A percentile compares a stretch with the other conserved stretches of the same genome.
These are phyloP conservation scores for Rossbeevera mucosa DNA, from an alignment of 768 basidiomycete genomes.

Conservation along the genomic window DNA sequence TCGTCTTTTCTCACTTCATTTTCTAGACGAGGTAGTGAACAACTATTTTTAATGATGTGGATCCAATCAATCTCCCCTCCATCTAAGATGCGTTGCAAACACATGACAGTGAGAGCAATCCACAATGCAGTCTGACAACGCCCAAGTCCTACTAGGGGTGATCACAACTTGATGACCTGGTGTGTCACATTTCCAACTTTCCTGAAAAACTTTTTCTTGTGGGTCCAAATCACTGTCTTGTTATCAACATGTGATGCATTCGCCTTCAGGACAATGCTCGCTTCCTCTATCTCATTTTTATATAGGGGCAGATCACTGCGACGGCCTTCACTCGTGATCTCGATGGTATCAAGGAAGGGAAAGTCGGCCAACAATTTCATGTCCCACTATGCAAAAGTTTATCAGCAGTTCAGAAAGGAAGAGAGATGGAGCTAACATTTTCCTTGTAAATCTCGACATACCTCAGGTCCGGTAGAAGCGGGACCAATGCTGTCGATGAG, in stretches of 20 bases:
- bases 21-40: no score
- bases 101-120: not conserved
- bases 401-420: not conserved
- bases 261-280: slow-evolving; percentile 1
- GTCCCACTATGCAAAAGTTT: not conserved
- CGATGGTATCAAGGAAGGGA: slow-evolving; percentile 5
- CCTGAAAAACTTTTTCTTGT: no score
- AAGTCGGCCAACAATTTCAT: not conserved
- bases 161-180: slow-evolving; percentile 6
- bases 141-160: not conserved
- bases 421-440: not conserved
- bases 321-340: not conserved
- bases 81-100: not conserved
- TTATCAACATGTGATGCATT: slow-evolving; percentile 6
- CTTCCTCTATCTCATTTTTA: not conserved
- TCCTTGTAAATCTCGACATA: not conserved
- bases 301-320: not conserved
- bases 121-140: not conserved
- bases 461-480: slow-evolving; percentile 6
- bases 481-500: slow-evolving; percentile 3
- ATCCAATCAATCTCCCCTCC: not conserved
- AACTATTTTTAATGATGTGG: no score
- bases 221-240: not conserved
- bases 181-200: not conserved
- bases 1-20: no score